A percentile compares a stretch with the other conserved stretches of the same genome.
Evolutionary conservation across 108 stramenopile genomes (phyloP).

Genomic region (Pseudonitzschia multistriata): DNA sequence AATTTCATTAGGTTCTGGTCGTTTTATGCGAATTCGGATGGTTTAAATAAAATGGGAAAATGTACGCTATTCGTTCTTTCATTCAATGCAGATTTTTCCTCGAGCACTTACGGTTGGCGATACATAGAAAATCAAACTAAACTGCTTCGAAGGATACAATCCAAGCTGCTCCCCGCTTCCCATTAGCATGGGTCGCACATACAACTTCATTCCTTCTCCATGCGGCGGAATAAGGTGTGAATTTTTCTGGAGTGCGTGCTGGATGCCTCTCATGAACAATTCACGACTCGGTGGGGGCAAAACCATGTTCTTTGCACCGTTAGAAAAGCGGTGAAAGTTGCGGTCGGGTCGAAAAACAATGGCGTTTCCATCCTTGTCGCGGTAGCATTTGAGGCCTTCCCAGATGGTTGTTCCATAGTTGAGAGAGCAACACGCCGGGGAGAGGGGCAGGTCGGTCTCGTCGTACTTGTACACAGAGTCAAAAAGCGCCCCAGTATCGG

Average conservation of each 20-base stretch:
- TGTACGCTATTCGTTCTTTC: not conserved
- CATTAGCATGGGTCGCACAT: conserved; percentile 69
- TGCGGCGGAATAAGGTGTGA: conserved; percentile 67
- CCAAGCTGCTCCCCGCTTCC: conserved; percentile 73
- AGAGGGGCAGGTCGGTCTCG: conserved; percentile 45
- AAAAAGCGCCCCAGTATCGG: conserved; percentile 55
- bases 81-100: not conserved
- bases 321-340: conserved; percentile 62
- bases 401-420: conserved; percentile 87
- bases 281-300: conserved; percentile 59
- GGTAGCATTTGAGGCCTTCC: conserved; percentile 85
- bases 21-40: not conserved
- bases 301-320: conserved; percentile 73
- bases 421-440: conserved; percentile 70
- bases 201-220: conserved; percentile 77
- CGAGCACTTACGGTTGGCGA: conserved; percentile 56
- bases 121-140: conserved; percentile 70
- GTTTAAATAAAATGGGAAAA: not conserved
- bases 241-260: conserved; percentile 59
- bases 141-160: conserved; percentile 65
- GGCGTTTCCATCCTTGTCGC: conserved; percentile 52
- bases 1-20: not conserved
- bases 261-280: conserved; percentile 71
- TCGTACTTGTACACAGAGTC: conserved; percentile 55
- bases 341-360: conserved; percentile 76